phyloP scores from a whole-genome alignment of 1,139 yeast species.

The Candida mesenterica region DNA sequence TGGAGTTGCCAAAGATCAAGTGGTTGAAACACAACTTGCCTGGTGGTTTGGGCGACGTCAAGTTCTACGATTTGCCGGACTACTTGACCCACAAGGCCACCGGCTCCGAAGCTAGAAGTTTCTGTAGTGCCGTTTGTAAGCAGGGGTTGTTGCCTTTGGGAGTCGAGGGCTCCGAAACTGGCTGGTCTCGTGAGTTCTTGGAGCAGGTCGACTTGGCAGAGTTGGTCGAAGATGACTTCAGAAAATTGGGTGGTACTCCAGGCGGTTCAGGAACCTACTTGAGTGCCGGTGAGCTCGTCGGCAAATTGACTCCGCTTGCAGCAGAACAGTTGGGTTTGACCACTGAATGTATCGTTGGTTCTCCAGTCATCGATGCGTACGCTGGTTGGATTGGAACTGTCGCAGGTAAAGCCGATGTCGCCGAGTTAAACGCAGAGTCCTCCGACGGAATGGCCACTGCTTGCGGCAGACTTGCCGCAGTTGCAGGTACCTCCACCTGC shows the following conservation, averaged over 20 bases:
- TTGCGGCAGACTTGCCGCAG: constrained; percentile 90
- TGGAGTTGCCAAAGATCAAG: constrained; percentile 95
- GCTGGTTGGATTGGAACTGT: constrained; percentile 99
- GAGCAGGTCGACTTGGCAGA: constrained; percentile 68
- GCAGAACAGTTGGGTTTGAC: constrained; percentile 87
- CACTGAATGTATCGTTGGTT: constrained; percentile 78
- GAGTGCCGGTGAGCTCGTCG: constrained; percentile 88
- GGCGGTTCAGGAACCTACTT: constrained; percentile 69
- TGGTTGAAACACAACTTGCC: constrained; percentile 93
- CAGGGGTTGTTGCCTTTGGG: constrained; percentile 94
- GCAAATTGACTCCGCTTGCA: constrained; percentile 60
- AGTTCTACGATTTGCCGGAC: constrained; percentile 91
- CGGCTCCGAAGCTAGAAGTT: constrained; percentile 80
- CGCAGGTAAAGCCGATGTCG: constrained; percentile 73
- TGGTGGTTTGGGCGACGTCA: constrained; percentile 59
- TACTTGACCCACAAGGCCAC: constrained; percentile 89
- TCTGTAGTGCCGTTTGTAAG: constrained; percentile 89
- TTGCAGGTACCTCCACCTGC: constrained; percentile 97
- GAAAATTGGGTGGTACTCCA: constrained; percentile 80
- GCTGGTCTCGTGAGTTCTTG: constrained; percentile 87
- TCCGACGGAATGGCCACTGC: constrained; percentile 53
- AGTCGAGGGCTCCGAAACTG: constrained; percentile 77
- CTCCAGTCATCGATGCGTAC: constrained; percentile 96
- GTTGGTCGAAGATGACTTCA: constrained; percentile 71
- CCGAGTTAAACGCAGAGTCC: constrained; percentile 32